These are phyloP conservation scores for Colletotrichum sp. DNA, from an alignment of 2,329 filamentous ascomycete species.

Conservation along the genomic window DNA sequence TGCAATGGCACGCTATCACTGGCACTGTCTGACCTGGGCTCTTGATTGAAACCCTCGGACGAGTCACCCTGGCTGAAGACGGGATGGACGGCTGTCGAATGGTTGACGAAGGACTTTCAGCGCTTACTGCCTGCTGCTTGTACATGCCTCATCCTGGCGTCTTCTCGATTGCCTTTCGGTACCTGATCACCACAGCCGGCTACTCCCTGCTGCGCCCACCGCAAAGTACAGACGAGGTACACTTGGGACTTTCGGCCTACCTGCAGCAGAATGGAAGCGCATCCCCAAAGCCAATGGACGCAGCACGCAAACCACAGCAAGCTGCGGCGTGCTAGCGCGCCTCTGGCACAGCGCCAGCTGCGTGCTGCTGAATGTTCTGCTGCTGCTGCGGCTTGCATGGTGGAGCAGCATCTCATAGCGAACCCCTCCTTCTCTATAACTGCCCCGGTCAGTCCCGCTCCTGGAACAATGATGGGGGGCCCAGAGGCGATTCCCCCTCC, in stretches of 20 bases:
- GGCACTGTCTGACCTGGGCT: background rate
- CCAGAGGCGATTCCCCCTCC: background rate
- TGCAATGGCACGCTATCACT: background rate
- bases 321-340: background rate
- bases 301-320: background rate
- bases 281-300: background rate
- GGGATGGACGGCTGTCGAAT: background rate
- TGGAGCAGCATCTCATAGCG: background rate
- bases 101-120: background rate
- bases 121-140: background rate
- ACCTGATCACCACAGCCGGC: slow-evolving; percentile 1
- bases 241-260: background rate
- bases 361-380: background rate
- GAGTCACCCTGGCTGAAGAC: background rate
- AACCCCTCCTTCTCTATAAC: slow-evolving; percentile 11
- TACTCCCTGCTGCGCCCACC: slow-evolving; percentile 1
- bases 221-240: slow-evolving; percentile 7
- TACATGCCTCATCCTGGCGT: slow-evolving; percentile 8
- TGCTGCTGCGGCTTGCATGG: slow-evolving; percentile 10
- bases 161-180: slow-evolving; percentile 3
- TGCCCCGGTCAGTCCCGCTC: slow-evolving; percentile 14
- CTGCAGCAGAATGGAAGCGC: background rate
- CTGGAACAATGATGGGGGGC: background rate
- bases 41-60: background rate
- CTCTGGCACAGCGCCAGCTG: background rate